phyloP scores from a whole-genome alignment of 2,329 filamentous ascomycete species.

The Colletotrichum viniferum region DNA sequence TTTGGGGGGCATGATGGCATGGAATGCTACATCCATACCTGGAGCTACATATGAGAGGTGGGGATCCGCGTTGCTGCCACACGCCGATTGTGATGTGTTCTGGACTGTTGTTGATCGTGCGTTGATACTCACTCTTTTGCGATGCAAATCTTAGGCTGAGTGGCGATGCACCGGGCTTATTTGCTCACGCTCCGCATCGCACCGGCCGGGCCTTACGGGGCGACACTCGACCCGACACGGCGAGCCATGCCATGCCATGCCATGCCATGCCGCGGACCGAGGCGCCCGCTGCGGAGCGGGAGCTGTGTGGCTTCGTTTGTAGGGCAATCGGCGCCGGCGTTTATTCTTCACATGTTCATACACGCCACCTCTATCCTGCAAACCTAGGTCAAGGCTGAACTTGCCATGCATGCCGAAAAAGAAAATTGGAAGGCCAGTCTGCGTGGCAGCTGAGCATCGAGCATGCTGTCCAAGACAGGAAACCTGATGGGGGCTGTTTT shows the following conservation, averaged over 20 bases:
- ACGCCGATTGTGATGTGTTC: neutral
- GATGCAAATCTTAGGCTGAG: neutral
- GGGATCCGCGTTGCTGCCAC: neutral
- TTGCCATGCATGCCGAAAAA: neutral
- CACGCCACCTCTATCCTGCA: too few relatives aligned
- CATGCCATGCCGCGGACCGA: neutral
- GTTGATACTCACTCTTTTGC: neutral
- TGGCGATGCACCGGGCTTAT: neutral
- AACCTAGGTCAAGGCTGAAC: neutral
- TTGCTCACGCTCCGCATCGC: neutral
- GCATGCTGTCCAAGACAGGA: neutral
- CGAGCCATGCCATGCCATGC: neutral
- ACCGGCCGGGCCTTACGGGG: neutral
- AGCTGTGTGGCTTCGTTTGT: neutral
- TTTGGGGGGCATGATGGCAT: neutral
- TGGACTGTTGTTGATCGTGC: neutral
- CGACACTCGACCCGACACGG: neutral
- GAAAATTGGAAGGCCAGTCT: neutral
- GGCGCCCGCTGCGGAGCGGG: neutral
- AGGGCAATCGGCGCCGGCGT: neutral
- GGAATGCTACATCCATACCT: neutral
- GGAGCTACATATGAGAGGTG: neutral
- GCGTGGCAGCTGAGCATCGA: neutral
- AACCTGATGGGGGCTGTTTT: neutral
- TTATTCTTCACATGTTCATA: neutral